Evolutionary conservation across 305 asterid species (phyloP), one percentile per base, ranked within the genome.

Genomic region (Fraxinus angustifolia): DNA sequence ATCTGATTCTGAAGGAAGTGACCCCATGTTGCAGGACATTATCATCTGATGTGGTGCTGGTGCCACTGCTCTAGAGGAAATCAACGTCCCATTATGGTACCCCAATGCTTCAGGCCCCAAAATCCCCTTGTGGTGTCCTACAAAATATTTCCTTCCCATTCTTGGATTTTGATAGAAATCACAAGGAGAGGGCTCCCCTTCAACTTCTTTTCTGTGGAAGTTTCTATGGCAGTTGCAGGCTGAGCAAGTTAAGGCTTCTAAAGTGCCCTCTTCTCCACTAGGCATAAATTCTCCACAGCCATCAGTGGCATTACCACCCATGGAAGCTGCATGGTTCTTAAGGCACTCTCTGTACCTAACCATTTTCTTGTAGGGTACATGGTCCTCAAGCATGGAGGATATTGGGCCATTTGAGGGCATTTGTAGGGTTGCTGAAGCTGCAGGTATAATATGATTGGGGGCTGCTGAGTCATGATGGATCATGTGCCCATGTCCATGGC

Each of bases 281-380:
- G 94, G 87, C 94, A 92, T 90, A 85, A 89, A 92, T 30, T 92
- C 96, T 0, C 96, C 96, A 58, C 96, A 92, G 4, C 96, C 96
- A 80, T 92, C 96, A 1, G 90, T 90, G 60, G 93, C 94, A 78
- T 84, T 88, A 0, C 94, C 94, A 4, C 97, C 97, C 90, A 91
- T 90, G 74, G 87, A 23, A 1, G 97, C 97, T 30, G 97, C 97
- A 80, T 93, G 97, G 87, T 93, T 93, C 83, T 93, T 93, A 5
- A 91, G 84, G 82, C 97, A 93, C 62, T 93, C 97, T 40, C 84
- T 82, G 86, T 92, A 94, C 11, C 85, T 84, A 3, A 87, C 79
- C 7, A 36, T 17, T 30, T 88, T 91, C 92, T 93, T 93, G 90
- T 83, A 87, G 23, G 87, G 83, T 26, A 72, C 82, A 33, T 81